Percentiles rank a stretch among this genome's conserved stretches.
These are phyloP conservation scores for Barnettozyma botsteinii DNA, from an alignment of 805 yeast genomes.

Conservation along the genomic window DNA sequence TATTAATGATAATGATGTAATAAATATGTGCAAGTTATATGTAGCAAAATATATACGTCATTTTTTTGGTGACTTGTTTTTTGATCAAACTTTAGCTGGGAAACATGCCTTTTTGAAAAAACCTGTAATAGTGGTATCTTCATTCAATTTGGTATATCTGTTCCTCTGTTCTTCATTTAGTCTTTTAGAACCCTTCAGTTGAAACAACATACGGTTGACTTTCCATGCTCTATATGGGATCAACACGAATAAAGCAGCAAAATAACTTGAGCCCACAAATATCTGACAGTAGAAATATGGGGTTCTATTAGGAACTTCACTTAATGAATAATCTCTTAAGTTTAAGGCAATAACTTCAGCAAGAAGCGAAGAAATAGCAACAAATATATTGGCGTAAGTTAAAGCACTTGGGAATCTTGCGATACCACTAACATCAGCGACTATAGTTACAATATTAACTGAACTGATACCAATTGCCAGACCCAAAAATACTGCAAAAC, in stretches of 20 bases:
- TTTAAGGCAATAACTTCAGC: conserved; percentile 54
- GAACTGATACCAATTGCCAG: conserved; percentile 40
- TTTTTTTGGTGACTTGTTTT: background rate
- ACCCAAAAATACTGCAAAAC: conserved; percentile 41
- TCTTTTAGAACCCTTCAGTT: conserved; percentile 10
- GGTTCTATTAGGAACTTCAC: conserved; percentile 15
- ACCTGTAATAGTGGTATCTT: conserved; percentile 4
- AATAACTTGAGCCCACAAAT: conserved; percentile 47
- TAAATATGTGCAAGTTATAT: too few relatives aligned
- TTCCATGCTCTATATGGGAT: conserved; percentile 47
- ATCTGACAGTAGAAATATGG: conserved; percentile 59
- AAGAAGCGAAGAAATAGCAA: conserved; percentile 33
- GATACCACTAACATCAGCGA: conserved; percentile 36
- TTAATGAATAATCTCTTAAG: conserved; percentile 28
- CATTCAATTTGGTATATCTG: background rate
- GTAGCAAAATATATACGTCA: too few relatives aligned
- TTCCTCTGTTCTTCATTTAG: conserved; percentile 1
- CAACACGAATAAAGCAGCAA: conserved; percentile 37
- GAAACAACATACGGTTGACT: conserved; percentile 36
- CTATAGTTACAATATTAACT: conserved; percentile 34
- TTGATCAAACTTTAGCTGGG: conserved; percentile 7
- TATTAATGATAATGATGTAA: too few relatives aligned
- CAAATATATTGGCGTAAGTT: conserved; percentile 29
- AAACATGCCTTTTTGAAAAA: conserved; percentile 14
- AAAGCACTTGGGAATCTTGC: conserved; percentile 35